phyloP scores from a whole-genome alignment of 192 early-diverging fungal genomes.

The Coemansia sp. region DNA sequence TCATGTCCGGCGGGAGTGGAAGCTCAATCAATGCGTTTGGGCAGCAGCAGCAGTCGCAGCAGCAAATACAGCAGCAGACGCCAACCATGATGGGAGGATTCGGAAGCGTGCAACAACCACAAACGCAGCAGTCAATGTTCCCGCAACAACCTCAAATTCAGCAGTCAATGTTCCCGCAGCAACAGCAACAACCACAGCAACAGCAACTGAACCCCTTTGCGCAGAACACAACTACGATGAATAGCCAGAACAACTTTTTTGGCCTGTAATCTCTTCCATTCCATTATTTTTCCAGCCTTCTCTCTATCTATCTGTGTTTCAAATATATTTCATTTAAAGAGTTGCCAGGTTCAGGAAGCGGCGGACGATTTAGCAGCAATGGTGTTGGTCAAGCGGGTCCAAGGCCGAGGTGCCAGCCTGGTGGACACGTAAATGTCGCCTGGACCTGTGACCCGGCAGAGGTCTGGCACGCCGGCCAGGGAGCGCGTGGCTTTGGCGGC shows the following conservation, averaged over 20 bases:
- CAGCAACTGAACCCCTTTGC: constrained; percentile 44
- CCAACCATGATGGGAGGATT: constrained; percentile 11
- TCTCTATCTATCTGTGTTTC: background rate
- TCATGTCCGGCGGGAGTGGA: constrained; percentile 20
- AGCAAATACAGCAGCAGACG: constrained; percentile 12
- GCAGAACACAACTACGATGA: constrained; percentile 12
- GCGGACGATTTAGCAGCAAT: constrained; percentile 31
- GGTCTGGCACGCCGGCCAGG: constrained; percentile 45
- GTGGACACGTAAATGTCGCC: constrained; percentile 46
- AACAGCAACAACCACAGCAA: constrained; percentile 17
- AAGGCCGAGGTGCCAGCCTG: constrained; percentile 36
- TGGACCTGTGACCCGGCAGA: constrained; percentile 41
- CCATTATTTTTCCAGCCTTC: background rate
- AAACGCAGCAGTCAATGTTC: constrained; percentile 22
- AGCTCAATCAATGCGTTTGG: constrained; percentile 9
- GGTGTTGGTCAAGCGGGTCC: constrained; percentile 25
- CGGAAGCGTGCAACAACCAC: constrained; percentile 4
- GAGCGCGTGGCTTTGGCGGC: constrained; percentile 24
- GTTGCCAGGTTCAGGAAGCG: background rate
- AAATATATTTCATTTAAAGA: background rate
- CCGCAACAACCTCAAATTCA: constrained; percentile 4
- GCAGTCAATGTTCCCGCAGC: constrained; percentile 4
- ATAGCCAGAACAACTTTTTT: constrained; percentile 37
- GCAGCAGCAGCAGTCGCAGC: constrained; percentile 25
- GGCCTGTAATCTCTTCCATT: constrained; percentile 18